Evolutionary conservation across 2,329 filamentous ascomycete species (phyloP).

Genomic region (Xylariaceae sp.): DNA sequence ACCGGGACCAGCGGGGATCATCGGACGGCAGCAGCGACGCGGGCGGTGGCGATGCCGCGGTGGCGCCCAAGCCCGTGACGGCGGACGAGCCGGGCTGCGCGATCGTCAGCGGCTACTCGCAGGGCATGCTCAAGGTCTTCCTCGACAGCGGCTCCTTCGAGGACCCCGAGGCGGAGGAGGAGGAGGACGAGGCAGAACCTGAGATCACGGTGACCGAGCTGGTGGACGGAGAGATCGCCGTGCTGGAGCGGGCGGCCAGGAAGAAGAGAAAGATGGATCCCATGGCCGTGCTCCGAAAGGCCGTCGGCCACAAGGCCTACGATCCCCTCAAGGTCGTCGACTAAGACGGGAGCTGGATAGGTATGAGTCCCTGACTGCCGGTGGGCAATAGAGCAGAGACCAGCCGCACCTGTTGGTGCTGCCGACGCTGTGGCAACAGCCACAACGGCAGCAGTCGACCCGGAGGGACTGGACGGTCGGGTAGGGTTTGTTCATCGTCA

Average conservation of each 20-base stretch:
- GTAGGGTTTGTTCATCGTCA: too few species aligned
- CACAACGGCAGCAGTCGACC: too few species aligned
- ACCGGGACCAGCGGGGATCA: too few species aligned
- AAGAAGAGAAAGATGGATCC: conserved; percentile 37
- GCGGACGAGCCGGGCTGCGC: conserved; percentile 36
- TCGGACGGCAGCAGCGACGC: too few species aligned
- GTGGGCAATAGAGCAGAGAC: too few species aligned
- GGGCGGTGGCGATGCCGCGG: conserved; percentile 15
- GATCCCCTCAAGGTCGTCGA: conserved; percentile 48
- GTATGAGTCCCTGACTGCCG: too few species aligned
- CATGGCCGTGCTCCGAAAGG: conserved; percentile 37
- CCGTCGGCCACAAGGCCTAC: conserved; percentile 46
- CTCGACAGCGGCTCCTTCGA: conserved; percentile 41
- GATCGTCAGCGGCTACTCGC: conserved; percentile 49
- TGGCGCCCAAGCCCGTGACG: conserved; percentile 40
- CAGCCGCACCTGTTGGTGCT: too few species aligned
- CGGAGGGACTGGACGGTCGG: too few species aligned
- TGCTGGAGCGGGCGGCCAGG: conserved; percentile 23
- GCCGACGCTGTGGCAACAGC: too few species aligned
- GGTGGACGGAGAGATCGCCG: conserved; percentile 32
- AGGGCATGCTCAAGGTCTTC: conserved; percentile 51
- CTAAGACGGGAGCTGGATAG: too few species aligned
- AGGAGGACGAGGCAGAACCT: conserved; percentile 21
- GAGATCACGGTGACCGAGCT: conserved; percentile 30
- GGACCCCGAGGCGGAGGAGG: conserved; percentile 29